Base-by-base conservation (phyloP, 371 early-diverging fungal genomes). In the Actinomortierella wolfii region DNA sequence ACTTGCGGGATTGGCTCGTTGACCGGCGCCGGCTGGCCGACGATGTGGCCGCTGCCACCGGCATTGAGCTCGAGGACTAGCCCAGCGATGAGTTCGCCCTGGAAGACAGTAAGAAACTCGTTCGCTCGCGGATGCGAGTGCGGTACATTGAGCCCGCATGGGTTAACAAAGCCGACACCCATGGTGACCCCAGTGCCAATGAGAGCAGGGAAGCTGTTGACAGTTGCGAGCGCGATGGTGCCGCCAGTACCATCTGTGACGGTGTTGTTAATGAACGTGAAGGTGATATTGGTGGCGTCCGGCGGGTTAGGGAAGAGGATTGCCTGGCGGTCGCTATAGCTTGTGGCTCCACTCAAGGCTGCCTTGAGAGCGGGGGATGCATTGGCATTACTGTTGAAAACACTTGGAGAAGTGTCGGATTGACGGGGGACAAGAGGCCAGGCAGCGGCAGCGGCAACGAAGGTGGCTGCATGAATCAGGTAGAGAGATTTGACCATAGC, bases 81-180 rank as follows among this genome's bases (percentile, higher is more conserved):
- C 21, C 61, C 61, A 20, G 29, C 53, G 39, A 54, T 39, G 46
- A 60, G 54, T 46, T 60, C 20, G 61, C 61, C 61, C 47, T 60
- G 52, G 51, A 52, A 45, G 42, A 60, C 53, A 23, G 48, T 54
- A 34, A 52, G 52, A 34, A 60, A 34, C 47, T 60, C 61, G 48
- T 34, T 60, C 54, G 61, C 61, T 29, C 61, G 61, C 26, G 53
- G 61, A 21, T 60, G 61, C 24, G 53, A 54, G 61, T 60, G 61
- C 24, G 61, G 61, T 26, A 60, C 48, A 46, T 60, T 60, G 54
- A 60, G 52, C 25, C 61, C 61, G 53, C 61, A 60, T 4, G 61
- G 61, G 41, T 41, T 54, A 47, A 60, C 48, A 34, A 51, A 60
- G 54, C 61, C 61, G 54, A 60, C n/a, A 20, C 45, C 54, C 61